A percentile compares a stretch with the other conserved stretches of the same genome.
Evolutionary conservation across 176 grass and related monocot genomes (phyloP).

Genomic region (Oryza longistaminata): DNA sequence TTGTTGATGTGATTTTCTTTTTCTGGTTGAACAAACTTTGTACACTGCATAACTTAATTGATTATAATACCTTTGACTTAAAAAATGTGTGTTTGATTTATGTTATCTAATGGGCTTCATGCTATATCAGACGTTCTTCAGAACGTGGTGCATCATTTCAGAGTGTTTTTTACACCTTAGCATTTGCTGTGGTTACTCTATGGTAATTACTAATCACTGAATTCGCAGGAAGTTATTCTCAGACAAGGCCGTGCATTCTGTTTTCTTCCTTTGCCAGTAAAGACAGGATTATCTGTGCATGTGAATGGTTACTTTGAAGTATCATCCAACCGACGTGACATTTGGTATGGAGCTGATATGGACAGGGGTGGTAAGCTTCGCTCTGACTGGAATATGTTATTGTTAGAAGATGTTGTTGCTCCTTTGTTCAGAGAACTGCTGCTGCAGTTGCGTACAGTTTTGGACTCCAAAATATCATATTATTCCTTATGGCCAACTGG

Average conservation of each 20-base stretch:
- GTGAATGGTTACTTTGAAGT: conserved; percentile 99
- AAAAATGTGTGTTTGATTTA: conserved; percentile 12
- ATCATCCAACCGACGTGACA: conserved; percentile 89
- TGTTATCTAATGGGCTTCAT: neutral
- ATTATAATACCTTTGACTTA: conserved; percentile 27
- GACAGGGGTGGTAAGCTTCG: conserved; percentile 96
- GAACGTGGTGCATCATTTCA: neutral
- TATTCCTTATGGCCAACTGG: conserved; percentile 96
- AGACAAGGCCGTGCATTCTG: conserved; percentile 88
- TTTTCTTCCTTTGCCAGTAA: conserved; percentile 96
- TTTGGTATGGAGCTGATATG: conserved; percentile 99
- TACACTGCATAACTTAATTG: neutral
- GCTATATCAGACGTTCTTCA: neutral
- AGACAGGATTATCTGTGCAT: conserved; percentile 83
- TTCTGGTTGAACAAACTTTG: neutral
- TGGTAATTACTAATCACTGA: conserved; percentile 35
- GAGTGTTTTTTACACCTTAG: neutral
- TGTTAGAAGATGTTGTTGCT: conserved; percentile 79
- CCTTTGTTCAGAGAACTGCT: conserved; percentile 83
- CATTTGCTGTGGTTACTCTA: conserved; percentile 25
- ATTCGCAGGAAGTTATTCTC: conserved; percentile 73
- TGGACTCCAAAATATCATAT: conserved; percentile 53
- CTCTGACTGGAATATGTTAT: conserved; percentile 90
- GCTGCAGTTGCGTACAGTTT: conserved; percentile 52
- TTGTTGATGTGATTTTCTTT: neutral